Conservation (phyloP, 441 rosid genomes). For the Mallotus repandus region DNA sequence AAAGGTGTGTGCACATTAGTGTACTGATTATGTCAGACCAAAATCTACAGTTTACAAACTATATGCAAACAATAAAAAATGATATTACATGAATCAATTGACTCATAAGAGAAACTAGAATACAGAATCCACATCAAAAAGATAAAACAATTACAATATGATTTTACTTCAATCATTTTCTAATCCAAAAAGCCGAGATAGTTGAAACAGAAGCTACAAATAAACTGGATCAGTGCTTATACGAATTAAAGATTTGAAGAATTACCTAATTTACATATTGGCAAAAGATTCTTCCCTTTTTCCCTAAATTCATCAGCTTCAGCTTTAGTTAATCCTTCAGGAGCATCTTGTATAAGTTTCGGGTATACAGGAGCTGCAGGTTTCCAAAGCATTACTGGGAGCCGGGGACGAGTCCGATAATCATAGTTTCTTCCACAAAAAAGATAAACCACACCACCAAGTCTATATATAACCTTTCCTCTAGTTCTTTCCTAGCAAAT, state of each 20-base stretch:
- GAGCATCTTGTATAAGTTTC: constrained; percentile 85
- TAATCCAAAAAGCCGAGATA: background rate
- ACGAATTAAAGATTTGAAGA: background rate
- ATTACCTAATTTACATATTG: constrained; percentile 81
- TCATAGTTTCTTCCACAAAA: constrained; percentile 86
- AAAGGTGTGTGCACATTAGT: background rate
- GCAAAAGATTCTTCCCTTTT: constrained; percentile 72
- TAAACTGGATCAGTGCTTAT: background rate
- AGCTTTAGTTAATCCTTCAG: constrained; percentile 70
- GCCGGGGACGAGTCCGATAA: constrained; percentile 66
- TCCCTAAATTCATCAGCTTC: constrained; percentile 64
- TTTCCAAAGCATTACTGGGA: constrained; percentile 90
- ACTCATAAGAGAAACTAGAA: constrained; percentile 4
- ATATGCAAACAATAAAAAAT: background rate
- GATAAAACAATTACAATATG: background rate
- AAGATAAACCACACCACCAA: constrained; percentile 79
- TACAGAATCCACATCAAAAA: background rate
- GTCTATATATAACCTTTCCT: constrained; percentile 72
- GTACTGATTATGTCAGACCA: too few relatives aligned
- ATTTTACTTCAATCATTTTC: background rate
- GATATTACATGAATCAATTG: background rate
- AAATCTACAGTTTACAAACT: background rate
- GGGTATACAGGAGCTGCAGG: constrained; percentile 97
- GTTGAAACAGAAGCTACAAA: constrained; percentile 10
- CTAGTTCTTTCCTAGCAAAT: constrained; percentile 69